phyloP scores from a whole-genome alignment of 306 rosid species.

The Dryas alaskensis region DNA sequence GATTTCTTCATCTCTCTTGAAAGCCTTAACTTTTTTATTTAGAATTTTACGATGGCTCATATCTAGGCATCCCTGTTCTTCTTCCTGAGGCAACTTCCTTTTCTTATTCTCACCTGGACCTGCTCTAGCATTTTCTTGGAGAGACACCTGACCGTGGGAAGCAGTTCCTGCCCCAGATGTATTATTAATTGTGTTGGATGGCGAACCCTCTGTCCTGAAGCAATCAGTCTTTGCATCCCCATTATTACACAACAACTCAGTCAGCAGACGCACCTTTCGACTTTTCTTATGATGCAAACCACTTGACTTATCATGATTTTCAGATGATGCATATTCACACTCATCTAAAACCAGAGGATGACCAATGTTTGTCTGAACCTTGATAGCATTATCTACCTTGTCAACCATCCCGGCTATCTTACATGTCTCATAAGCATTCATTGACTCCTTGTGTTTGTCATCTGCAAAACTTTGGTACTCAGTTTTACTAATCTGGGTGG shows the following conservation, averaged over 20 bases:
- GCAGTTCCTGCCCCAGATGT: slow-evolving; percentile 40
- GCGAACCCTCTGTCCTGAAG: slow-evolving; percentile 36
- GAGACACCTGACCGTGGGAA: slow-evolving; percentile 47
- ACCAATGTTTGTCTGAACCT: slow-evolving; percentile 31
- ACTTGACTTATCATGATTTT: slow-evolving; percentile 44
- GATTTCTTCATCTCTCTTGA: slow-evolving; percentile 39
- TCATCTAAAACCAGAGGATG: slow-evolving; percentile 37
- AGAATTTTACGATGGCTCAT: slow-evolving; percentile 30
- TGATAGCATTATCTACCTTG: slow-evolving; percentile 28
- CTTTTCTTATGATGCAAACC: slow-evolving; percentile 59
- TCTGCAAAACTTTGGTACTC: slow-evolving; percentile 37
- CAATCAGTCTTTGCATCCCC: slow-evolving; percentile 45
- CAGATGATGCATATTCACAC: slow-evolving; percentile 40
- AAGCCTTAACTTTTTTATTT: slow-evolving; percentile 35
- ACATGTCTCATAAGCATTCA: slow-evolving; percentile 24
- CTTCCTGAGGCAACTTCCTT: slow-evolving; percentile 60
- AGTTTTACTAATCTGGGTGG: slow-evolving; percentile 39
- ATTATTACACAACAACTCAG: slow-evolving; percentile 70
- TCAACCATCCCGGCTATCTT: slow-evolving; percentile 26
- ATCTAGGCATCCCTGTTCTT: slow-evolving; percentile 39
- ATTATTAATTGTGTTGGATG: slow-evolving; percentile 40
- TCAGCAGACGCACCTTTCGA: slow-evolving; percentile 79
- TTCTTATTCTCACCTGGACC: slow-evolving; percentile 44
- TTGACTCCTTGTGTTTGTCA: slow-evolving; percentile 33
- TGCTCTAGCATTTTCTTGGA: slow-evolving; percentile 44